Percentiles rank a stretch among this genome's conserved stretches.
Conservation (phyloP, 2,329 filamentous ascomycete species). For the Fusarium guadeloupense region DNA sequence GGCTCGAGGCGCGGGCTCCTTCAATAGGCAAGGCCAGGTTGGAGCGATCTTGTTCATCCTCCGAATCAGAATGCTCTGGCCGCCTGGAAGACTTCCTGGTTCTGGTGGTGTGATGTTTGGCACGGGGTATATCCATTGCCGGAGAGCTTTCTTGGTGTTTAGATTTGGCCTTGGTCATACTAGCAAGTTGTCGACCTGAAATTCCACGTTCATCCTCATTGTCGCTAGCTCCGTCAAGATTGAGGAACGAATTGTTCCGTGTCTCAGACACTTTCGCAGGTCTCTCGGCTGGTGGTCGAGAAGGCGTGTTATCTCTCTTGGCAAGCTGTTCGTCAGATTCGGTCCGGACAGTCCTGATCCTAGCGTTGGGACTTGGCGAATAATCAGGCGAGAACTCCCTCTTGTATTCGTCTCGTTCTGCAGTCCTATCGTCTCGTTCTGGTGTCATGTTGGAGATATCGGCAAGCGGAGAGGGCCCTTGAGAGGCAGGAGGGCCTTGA, state of each 20-base stretch:
- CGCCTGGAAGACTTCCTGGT: slow-evolving; percentile 39
- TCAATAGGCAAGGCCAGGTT: slow-evolving; percentile 57
- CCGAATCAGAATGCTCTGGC: slow-evolving; percentile 44
- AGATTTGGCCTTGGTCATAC: slow-evolving; percentile 15
- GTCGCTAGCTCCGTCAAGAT: slow-evolving; percentile 60
- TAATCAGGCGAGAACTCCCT: slow-evolving; percentile 80
- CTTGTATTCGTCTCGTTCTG: slow-evolving; percentile 49
- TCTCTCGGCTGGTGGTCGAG: slow-evolving; percentile 46
- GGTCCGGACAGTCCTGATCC: slow-evolving; percentile 71
- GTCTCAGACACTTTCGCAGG: slow-evolving; percentile 44
- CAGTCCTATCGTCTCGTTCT: slow-evolving; percentile 10
- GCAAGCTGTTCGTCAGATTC: slow-evolving; percentile 48
- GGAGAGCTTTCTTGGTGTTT: slow-evolving; percentile 15
- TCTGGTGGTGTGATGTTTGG: slow-evolving; percentile 44
- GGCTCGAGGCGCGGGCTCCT: slow-evolving; percentile 49
- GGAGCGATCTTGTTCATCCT: slow-evolving; percentile 47
- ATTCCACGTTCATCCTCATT: slow-evolving; percentile 51
- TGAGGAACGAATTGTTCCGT: slow-evolving; percentile 60
- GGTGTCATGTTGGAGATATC: slow-evolving; percentile 41
- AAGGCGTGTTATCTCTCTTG: slow-evolving; percentile 48
- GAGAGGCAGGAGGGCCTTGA: slow-evolving; percentile 40
- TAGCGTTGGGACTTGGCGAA: slow-evolving; percentile 74
- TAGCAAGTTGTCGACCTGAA: slow-evolving; percentile 18
- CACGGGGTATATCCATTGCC: slow-evolving; percentile 17
- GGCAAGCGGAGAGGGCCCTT: slow-evolving; percentile 40